A percentile compares a stretch with the other conserved stretches of the same genome.
Conservation (phyloP, 1,139 yeast genomes). For the Diutina scorzettiae region DNA sequence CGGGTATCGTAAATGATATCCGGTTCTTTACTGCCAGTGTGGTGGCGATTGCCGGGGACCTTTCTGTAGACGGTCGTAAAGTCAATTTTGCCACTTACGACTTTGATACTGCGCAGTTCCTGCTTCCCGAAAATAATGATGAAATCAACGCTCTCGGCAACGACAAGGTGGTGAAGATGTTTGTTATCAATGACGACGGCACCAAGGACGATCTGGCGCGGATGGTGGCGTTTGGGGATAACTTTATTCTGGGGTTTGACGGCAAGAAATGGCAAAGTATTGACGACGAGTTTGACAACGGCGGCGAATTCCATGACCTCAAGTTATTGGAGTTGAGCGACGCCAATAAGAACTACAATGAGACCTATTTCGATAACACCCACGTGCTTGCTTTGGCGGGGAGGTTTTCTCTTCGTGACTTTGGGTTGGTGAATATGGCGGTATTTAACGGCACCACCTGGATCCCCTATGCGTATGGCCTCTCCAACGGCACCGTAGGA, state of each 20-base stretch:
- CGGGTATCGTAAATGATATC: slow-evolving; percentile 46
- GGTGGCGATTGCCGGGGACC: slow-evolving; percentile 53
- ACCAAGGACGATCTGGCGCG: slow-evolving; percentile 33
- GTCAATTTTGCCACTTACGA: slow-evolving; percentile 41
- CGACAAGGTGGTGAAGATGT: slow-evolving; percentile 27
- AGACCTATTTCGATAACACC: slow-evolving; percentile 21
- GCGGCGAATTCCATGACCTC: not conserved
- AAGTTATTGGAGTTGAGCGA: not conserved
- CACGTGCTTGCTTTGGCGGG: slow-evolving; percentile 56
- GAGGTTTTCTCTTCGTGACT: slow-evolving; percentile 31
- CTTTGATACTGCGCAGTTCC: slow-evolving; percentile 24
- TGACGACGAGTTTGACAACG: not conserved
- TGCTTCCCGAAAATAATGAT: slow-evolving; percentile 11
- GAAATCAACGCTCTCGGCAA: slow-evolving; percentile 15
- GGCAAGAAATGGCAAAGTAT: not conserved
- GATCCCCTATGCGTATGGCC: slow-evolving; percentile 50
- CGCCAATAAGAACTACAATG: not conserved
- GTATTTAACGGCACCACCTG: slow-evolving; percentile 58
- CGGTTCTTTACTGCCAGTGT: slow-evolving; percentile 37
- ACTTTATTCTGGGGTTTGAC: slow-evolving; percentile 26
- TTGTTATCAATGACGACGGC: slow-evolving; percentile 34
- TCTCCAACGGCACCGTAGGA: slow-evolving; percentile 17
- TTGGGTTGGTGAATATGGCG: slow-evolving; percentile 59
- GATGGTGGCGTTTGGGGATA: slow-evolving; percentile 43
- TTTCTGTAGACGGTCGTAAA: slow-evolving; percentile 26